Conservation (phyloP, 192 early-diverging fungal genomes). For the Backusella tuberculispora region DNA sequence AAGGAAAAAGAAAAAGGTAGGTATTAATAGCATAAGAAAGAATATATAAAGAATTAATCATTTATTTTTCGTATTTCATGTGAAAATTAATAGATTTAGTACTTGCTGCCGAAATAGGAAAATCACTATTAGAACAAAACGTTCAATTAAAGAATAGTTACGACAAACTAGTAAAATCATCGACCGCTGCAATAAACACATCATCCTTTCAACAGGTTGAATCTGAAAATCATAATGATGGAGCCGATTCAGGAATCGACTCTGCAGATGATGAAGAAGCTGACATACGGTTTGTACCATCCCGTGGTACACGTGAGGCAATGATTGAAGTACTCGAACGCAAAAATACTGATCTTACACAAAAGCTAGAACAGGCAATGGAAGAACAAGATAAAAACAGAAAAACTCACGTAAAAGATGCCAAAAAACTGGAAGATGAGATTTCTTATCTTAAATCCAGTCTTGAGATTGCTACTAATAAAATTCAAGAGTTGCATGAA, state of each 20-base stretch:
- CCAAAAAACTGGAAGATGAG: constrained; percentile 26
- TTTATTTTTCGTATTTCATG: constrained; percentile 19
- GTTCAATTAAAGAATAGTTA: constrained; percentile 46
- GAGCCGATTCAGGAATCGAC: constrained; percentile 21
- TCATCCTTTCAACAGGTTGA: not conserved
- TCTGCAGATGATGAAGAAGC: constrained; percentile 9
- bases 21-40: not conserved
- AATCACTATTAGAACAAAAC: constrained; percentile 52
- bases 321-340: constrained; percentile 39
- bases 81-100: constrained; percentile 42
- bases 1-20: constrained; percentile 49
- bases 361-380: constrained; percentile 22
- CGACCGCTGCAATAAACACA: not conserved
- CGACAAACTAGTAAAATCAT: constrained; percentile 34
- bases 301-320: constrained; percentile 30
- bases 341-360: constrained; percentile 28
- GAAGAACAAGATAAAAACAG: constrained; percentile 19
- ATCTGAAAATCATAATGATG: not conserved
- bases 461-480: constrained; percentile 37
- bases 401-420: constrained; percentile 17
- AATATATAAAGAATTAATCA: not conserved
- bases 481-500: constrained; percentile 36
- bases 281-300: constrained; percentile 21
- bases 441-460: constrained; percentile 24
- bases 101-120: constrained; percentile 52